Evolutionary conservation across 2,329 filamentous ascomycete genomes (phyloP), one percentile per base, ranked within the genome.

Genomic region (Pseudocercospora eumusae): DNA sequence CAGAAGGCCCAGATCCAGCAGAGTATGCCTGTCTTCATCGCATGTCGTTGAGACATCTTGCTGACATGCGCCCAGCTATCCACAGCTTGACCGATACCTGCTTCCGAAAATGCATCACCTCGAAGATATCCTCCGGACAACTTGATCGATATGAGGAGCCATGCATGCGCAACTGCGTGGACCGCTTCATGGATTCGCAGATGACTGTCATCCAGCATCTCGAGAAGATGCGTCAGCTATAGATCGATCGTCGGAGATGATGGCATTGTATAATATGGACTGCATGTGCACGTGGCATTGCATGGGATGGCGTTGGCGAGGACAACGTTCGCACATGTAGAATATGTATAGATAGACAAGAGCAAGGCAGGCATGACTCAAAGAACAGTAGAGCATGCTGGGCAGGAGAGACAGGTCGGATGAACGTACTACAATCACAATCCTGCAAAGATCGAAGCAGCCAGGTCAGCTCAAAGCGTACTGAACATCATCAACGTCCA

Each of bases 31-130:
- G 21, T 23, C 52, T 21, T 23, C 52, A 23, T 54, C 52, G 21
- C 52, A 18, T 40, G n/a, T 36, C 8, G 28, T 54, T 33, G 52
- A 40, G 52, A 21, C 1, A 3, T 18, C 18, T 8, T 18, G 28
- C 52, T 54, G 52, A 54, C 36, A 47, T 47, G 36, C 56, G 18
- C 47, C 15, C 25, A 65, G 63, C 61, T 9, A 59, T 68, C 23
- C 66, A 68, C 58, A 59, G 56, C 36, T 53, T 64, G 49, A 64
- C 62, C 42, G 65, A 69, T 49, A 64, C 56, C 8, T 99, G 95
- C 85, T 99, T 93, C 88, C 92, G 88, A 75, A 98, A 97, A 81
- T 99, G 95, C 82, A 83, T 97, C 64, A 89, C 90, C 8, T 82
- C 86, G 58, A 83, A 82, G 61, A 88, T 97, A 75, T 87, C 88